Conservation (phyloP, 768 basidiomycete genomes). For the Pleurotus tuber-regium region DNA sequence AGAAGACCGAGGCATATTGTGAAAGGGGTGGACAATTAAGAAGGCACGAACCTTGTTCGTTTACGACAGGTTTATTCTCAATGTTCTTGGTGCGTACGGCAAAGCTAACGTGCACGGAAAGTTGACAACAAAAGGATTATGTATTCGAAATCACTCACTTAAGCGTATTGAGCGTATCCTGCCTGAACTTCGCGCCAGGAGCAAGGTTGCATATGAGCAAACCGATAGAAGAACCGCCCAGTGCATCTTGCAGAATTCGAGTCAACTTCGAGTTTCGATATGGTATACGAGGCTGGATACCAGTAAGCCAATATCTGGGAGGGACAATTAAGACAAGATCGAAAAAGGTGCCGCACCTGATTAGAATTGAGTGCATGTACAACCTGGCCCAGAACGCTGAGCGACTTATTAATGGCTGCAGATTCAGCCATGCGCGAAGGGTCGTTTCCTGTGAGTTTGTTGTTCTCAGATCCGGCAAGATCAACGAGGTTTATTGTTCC, state of each 20-base stretch:
- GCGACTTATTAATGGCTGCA: conserved; percentile 84
- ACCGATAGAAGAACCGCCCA: conserved; percentile 78
- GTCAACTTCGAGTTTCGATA: conserved; percentile 91
- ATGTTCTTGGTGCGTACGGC: conserved; percentile 83
- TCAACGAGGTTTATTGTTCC: conserved; percentile 88
- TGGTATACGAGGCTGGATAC: conserved; percentile 73
- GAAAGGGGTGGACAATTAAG: background rate
- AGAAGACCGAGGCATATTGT: background rate
- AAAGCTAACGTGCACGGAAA: conserved; percentile 44
- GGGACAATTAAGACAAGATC: no score
- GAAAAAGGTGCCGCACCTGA: no score
- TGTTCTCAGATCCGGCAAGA: conserved; percentile 89
- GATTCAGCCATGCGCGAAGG: conserved; percentile 86
- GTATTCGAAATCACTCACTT: conserved; percentile 51
- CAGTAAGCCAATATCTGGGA: no score
- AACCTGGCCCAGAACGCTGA: conserved; percentile 85
- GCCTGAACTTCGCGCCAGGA: conserved; percentile 76
- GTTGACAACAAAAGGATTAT: background rate
- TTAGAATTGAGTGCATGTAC: conserved; percentile 72
- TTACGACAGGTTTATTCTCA: conserved; percentile 78
- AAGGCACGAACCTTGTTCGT: conserved; percentile 61
- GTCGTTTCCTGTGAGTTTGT: conserved; percentile 88
- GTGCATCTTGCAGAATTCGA: conserved; percentile 84
- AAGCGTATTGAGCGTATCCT: conserved; percentile 90
- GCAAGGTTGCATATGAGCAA: conserved; percentile 86